Evolutionary conservation across 805 yeast genomes (phyloP), one percentile per base, ranked within the genome.

Genomic region (Wickerhamiella vanderwaltii): DNA sequence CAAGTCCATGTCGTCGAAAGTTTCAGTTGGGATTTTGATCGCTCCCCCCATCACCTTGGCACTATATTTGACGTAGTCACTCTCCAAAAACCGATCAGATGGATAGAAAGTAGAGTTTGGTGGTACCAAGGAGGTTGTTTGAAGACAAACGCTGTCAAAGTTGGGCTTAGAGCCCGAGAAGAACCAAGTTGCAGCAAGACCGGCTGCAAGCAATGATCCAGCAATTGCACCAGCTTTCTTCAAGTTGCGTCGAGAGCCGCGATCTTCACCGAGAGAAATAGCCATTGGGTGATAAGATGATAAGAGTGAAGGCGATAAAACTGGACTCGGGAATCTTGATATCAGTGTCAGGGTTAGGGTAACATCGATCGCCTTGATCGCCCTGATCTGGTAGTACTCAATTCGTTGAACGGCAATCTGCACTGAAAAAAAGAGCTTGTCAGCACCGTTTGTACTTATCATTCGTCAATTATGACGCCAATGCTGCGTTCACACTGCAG

Each of bases 1-100:
- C 19, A 56, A 56, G 11, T 30, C 15, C 48, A 65, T 62, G 43
- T 67, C 69, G 55, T 84, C 94, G 48, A 58, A 67, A 15, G 75
- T 66, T 45, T 72, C 77, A 1, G 94, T 81, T 28, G 78, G 77
- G 46, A 80, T 67, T 52, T 68, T 68, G 19, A 82, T 68, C 1
- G 88, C 82, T 6, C 71, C 75, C 6, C 35, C 41, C 28, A 53
- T 45, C 20, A 44, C 45, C 29, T 42, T 35, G 4, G 40, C 36
- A 7, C 55, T 50, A 19, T 43, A 20, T 17, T 28, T 16, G 5
- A n/a, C 25, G 25, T 41, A 41, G 9, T 29, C 15, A 5, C 17
- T 17, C 18, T 19, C 23, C 11, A 25, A 11, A 24, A 41, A 33
- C 23, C 15, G 17, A 4, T 29, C 19, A 9, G 35, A 29, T 24